A percentile compares a stretch with the other conserved stretches of the same genome.
phyloP scores from a whole-genome alignment of 805 yeast species.

The Ogataea methylovora region DNA sequence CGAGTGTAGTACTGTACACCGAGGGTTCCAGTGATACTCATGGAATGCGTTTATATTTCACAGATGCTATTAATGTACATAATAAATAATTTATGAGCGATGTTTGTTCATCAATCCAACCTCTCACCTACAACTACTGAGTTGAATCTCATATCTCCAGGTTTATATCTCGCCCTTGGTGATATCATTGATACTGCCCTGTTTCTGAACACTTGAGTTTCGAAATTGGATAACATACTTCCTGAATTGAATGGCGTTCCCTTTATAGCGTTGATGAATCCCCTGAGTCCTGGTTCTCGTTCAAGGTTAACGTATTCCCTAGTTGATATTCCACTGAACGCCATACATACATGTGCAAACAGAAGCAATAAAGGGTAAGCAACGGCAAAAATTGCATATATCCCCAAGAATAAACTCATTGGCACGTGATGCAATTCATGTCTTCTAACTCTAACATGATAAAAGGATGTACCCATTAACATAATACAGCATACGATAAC shows the following conservation, averaged over 20 bases:
- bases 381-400: constrained; percentile 38
- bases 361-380: constrained; percentile 51
- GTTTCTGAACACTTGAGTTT: constrained; percentile 27
- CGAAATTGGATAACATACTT: constrained; percentile 23
- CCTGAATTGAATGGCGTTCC: constrained; percentile 31
- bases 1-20: too few relatives aligned
- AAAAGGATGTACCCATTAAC: constrained; percentile 24
- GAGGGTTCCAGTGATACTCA: too few relatives aligned
- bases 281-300: constrained; percentile 15
- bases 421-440: constrained; percentile 23
- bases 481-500: constrained; percentile 23
- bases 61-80: too few relatives aligned
- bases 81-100: too few relatives aligned
- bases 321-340: constrained; percentile 57
- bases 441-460: constrained; percentile 8
- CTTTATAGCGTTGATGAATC: constrained; percentile 21
- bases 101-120: too few relatives aligned
- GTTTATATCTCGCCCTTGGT: constrained; percentile 19
- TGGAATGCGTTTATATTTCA: too few relatives aligned
- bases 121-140: constrained; percentile 3
- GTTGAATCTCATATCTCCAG: constrained; percentile 34
- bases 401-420: constrained; percentile 42
- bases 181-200: constrained; percentile 30
- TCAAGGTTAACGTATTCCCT: constrained; percentile 57
- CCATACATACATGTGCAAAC: constrained; percentile 45